phyloP scores from a whole-genome alignment of 2,329 filamentous ascomycete genomes.

The Cordyceps cateniannulata region DNA sequence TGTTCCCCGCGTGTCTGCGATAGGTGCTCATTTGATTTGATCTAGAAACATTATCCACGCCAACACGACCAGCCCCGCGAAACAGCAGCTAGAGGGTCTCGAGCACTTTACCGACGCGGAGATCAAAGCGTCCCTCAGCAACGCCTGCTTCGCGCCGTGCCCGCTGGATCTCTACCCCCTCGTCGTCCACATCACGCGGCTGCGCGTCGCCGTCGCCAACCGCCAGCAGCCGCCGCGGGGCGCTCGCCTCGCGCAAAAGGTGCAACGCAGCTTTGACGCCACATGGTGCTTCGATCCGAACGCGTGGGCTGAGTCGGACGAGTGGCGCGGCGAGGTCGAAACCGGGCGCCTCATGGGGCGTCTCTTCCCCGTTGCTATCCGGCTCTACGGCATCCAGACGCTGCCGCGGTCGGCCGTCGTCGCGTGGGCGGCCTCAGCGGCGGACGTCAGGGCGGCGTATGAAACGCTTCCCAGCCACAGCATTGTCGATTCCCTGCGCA shows the following conservation, averaged over 20 bases:
- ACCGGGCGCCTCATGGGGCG: background rate
- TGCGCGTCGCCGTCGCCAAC: background rate
- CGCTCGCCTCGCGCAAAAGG: background rate
- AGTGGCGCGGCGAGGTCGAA: background rate
- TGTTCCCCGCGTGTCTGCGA: too few species aligned
- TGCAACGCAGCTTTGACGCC: background rate
- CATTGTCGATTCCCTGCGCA: background rate
- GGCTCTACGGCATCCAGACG: background rate
- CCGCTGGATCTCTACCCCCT: background rate
- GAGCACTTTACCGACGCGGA: background rate
- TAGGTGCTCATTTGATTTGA: background rate
- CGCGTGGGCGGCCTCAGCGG: background rate
- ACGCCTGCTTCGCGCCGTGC: conserved; percentile 1
- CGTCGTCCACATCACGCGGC: background rate
- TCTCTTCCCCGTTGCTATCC: background rate
- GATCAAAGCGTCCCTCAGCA: background rate
- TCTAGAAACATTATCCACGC: conserved; percentile 3
- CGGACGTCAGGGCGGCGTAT: background rate
- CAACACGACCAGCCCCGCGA: background rate
- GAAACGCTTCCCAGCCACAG: background rate
- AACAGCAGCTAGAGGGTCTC: background rate
- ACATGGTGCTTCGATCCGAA: background rate
- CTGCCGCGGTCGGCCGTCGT: background rate
- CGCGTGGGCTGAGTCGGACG: background rate
- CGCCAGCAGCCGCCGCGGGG: background rate